A percentile compares a stretch with the other conserved stretches of the same genome.
phyloP scores from a whole-genome alignment of 495 filamentous ascomycete species.

The Aspergillus biplanus region DNA sequence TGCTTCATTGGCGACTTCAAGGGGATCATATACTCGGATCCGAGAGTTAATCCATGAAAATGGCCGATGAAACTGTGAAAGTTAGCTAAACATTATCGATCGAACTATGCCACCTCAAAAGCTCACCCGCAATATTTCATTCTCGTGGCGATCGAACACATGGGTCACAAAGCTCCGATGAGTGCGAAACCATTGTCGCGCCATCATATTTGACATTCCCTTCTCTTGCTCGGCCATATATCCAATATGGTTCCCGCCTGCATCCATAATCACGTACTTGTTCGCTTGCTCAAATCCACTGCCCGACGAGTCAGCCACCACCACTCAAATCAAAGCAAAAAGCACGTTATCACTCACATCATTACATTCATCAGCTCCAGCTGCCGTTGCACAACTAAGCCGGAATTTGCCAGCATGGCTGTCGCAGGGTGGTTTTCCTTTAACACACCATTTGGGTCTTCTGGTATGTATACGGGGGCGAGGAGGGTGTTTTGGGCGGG shows the following conservation, averaged over 20 bases:
- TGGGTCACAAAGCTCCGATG: constrained; percentile 72
- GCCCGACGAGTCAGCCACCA: background rate
- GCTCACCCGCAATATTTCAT: constrained; percentile 63
- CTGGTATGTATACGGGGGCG: constrained; percentile 60
- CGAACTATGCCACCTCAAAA: background rate
- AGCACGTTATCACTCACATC: constrained; percentile 42
- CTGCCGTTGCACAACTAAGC: constrained; percentile 67
- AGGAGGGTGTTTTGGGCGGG: constrained; percentile 52
- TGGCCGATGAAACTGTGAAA: constrained; percentile 62
- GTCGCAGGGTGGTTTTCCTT: constrained; percentile 64
- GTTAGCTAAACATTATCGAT: constrained; percentile 1
- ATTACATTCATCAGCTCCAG: constrained; percentile 74
- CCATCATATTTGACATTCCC: constrained; percentile 59
- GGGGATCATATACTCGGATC: constrained; percentile 66
- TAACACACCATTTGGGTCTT: constrained; percentile 65
- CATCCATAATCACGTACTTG: constrained; percentile 72
- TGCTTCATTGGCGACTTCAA: constrained; percentile 37
- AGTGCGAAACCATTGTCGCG: constrained; percentile 66
- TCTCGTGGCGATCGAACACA: constrained; percentile 68
- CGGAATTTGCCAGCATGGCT: constrained; percentile 61
- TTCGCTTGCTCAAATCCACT: constrained; percentile 75
- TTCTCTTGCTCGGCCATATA: constrained; percentile 71
- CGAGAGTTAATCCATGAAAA: constrained; percentile 69
- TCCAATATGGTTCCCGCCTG: constrained; percentile 67
- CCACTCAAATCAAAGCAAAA: background rate